Base-by-base conservation (phyloP, 192 early-diverging fungal species). In the Backusella parvicylindrica region DNA sequence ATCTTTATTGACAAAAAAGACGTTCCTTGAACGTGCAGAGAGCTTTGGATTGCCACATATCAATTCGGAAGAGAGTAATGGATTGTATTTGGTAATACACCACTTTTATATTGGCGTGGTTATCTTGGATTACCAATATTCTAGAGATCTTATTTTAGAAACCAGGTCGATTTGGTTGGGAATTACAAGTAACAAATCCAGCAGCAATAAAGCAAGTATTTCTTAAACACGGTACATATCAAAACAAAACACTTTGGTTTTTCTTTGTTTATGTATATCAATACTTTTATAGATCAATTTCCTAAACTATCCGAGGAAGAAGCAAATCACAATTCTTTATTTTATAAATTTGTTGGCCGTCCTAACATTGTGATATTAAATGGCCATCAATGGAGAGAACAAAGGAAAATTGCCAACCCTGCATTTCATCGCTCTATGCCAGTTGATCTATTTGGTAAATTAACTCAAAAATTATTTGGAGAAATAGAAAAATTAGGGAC, bases 401-500 rank as follows among this genome's bases (percentile, higher is more conserved):
- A 66, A 68, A 64, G 74, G 21, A 75, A 75, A 50, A 68, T 75
- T 0, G 47, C 65, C 12, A 75, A 75, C 23, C 74, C 74, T n/a
- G 74, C 74, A 1, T 75, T 75, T 15, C 64, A 53, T 32, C 40
- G 74, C 33, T 47, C 74, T 23, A 21, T 75, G 74, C 74, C 74
- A 18, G 66, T 75, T 7, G 26, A 69, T 11, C 28, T 75, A 18
- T 75, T 75, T 15, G 40, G 64, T 6, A 38, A 43, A 9, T 53
- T 75, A 50, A 50, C 66, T 6, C 43, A 47, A n/a, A 47, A 47
- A n/a, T 6, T 47, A n/a, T 47, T 47, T n/a, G 43, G 16, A 1
- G 15, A 47, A n/a, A 16, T 47, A 47, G 43, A 47, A n/a, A 6
- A 18, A n/a, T n/a, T 47, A 18, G 43, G 43, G n/a, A 47, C 43